Base-by-base conservation (phyloP, 257 asterid species). In the Echites panduratus region DNA sequence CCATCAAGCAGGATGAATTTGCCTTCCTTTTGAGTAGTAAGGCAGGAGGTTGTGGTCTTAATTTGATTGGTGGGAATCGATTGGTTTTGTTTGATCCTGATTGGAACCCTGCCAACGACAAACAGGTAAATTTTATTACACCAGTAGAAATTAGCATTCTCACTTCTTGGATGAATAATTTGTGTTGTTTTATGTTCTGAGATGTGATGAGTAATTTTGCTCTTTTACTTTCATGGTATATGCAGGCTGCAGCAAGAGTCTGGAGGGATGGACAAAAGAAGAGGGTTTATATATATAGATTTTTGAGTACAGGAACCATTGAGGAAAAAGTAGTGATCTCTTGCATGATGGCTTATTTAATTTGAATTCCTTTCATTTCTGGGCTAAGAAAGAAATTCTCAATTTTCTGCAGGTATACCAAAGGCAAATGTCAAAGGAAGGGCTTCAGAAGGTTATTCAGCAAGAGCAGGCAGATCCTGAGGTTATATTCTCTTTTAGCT, bases 191-290 rank as follows among this genome's bases (percentile, higher is more conserved):
- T 65, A n/a, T 49, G 20, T 20, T 41, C 43, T 8, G 41, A 44
- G n/a, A 71, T 65, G 53, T 22, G 11, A 56, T 24, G 29, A 19
- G 20, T 64, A 73, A 27, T 76, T 14, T 6, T 54, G 12, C 64
- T 27, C 27, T 8, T 32, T 64, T 50, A 5, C 53, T 69, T n/a
- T 76, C 61, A 71, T 75, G 40, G 72, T 68, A 70, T 76, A 78
- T 66, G 32, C 87, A 94, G 97, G 99, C 99, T 64, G 97, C 99
- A 63, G 99, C 99, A 48, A 89, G 99, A 82, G 90, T 94, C 71
- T 91, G 99, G 99, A 91, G 99, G 84, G 99, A 94, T 82, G 99
- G 99, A 48, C 99, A 94, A 85, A 94, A 91, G 85, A 94, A 94
- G 88, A 90, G 99, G 75, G 99, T 94, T 71, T 94, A 86, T 83